Percentiles rank a stretch among this genome's conserved stretches.
These are phyloP conservation scores for Nigrospora sphaerica DNA, from an alignment of 2,329 filamentous ascomycete species.

Conservation along the genomic window DNA sequence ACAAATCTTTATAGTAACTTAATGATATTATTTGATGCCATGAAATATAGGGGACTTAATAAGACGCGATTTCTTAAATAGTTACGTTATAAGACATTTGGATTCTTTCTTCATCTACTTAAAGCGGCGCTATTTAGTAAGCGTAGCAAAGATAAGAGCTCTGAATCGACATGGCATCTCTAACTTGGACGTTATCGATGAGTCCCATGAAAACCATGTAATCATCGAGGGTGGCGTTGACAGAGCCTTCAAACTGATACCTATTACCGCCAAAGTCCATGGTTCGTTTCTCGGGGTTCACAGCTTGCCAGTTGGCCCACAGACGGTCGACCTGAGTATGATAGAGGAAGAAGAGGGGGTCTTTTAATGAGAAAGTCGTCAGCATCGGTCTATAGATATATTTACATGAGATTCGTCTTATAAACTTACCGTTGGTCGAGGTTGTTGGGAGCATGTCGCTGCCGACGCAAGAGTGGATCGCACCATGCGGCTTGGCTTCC, in stretches of 20 bases:
- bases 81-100: too few species aligned
- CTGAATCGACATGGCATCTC: neutral
- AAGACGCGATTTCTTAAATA: too few species aligned
- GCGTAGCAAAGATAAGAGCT: neutral
- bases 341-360: conserved; percentile 2
- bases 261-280: too few species aligned
- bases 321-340: conserved; percentile 1
- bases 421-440: conserved; percentile 13
- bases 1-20: too few species aligned
- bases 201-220: neutral
- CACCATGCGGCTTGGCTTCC: conserved; percentile 18
- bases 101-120: too few species aligned
- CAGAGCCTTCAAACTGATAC: neutral
- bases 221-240: neutral
- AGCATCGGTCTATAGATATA: too few species aligned
- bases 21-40: too few species aligned
- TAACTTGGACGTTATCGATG: neutral
- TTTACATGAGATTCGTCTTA: too few species aligned
- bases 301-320: neutral
- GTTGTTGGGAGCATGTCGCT: conserved; percentile 20
- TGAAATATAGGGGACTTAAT: too few species aligned
- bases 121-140: neutral
- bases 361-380: too few species aligned
- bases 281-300: neutral
- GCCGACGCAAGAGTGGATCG: conserved; percentile 14